phyloP scores from a whole-genome alignment of 1,284 basidiomycete genomes.

The Earliella scabrosa region DNA sequence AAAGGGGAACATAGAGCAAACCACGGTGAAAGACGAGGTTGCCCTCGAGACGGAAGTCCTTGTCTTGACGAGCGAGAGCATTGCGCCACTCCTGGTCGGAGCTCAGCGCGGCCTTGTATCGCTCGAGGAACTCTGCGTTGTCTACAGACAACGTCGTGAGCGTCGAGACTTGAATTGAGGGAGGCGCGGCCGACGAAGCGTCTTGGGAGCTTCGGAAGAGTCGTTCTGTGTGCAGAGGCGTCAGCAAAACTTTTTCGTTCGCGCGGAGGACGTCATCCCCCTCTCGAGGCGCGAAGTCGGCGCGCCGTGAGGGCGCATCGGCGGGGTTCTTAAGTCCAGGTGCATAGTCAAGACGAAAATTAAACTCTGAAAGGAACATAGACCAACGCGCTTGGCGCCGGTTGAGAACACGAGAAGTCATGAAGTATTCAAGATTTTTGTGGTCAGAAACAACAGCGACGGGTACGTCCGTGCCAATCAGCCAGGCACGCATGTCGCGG shows the following conservation, averaged over 20 bases:
- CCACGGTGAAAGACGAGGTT: conserved; percentile 38
- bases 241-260: conserved; percentile 24
- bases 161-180: conserved; percentile 19
- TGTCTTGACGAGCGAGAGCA: conserved; percentile 29
- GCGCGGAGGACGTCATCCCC: conserved; percentile 27
- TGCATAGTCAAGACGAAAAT: conserved; percentile 38
- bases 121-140: conserved; percentile 32
- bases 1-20: conserved; percentile 39
- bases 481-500: conserved; percentile 34
- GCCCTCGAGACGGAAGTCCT: conserved; percentile 31
- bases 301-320: conserved; percentile 35
- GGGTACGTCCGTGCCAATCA: conserved; percentile 31
- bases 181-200: conserved; percentile 31
- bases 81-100: conserved; percentile 36
- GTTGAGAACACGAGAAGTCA: conserved; percentile 36
- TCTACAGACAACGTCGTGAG: conserved; percentile 33
- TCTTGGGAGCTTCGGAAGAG: conserved; percentile 31
- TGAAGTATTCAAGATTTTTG: conserved; percentile 43
- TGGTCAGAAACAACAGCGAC: conserved; percentile 38
- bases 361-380: conserved; percentile 38
- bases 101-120: background rate
- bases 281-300: conserved; percentile 41
- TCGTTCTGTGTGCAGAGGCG: conserved; percentile 26
- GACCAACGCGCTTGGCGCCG: conserved; percentile 46
- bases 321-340: conserved; percentile 40